Conservation (phyloP, 2,329 filamentous ascomycete genomes). For the Alternaria panax region DNA sequence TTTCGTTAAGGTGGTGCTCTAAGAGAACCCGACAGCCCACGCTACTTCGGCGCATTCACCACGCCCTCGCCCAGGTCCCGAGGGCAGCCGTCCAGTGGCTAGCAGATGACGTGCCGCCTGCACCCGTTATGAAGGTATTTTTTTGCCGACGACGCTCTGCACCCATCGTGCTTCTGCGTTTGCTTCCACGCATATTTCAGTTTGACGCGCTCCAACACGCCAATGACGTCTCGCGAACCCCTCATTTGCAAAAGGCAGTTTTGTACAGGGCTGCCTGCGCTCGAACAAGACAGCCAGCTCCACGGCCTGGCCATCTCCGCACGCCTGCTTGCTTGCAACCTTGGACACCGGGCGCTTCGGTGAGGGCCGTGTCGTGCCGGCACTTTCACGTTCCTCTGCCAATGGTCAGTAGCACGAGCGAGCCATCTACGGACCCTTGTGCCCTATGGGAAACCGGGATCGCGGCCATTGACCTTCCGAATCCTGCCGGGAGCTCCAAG, state of each 20-base stretch:
- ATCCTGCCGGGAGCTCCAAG: conserved; percentile 23
- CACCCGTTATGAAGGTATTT: neutral
- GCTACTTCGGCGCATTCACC: conserved; percentile 24
- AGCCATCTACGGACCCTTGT: conserved; percentile 22
- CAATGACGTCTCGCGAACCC: conserved; percentile 28
- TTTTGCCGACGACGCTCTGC: neutral
- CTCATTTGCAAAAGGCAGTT: conserved; percentile 11
- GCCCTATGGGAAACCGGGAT: conserved; percentile 31
- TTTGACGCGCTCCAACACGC: conserved; percentile 17
- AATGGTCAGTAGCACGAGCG: conserved; percentile 21
- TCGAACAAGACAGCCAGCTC: neutral
- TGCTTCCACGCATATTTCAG: conserved; percentile 11
- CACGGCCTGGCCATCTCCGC: neutral
- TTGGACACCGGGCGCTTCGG: conserved; percentile 25
- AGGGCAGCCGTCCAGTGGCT: conserved; percentile 21
- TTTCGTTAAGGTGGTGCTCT: conserved; percentile 25
- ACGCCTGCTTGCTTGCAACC: conserved; percentile 3
- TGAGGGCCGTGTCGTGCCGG: conserved; percentile 20
- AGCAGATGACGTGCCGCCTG: conserved; percentile 3
- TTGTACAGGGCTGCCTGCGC: conserved; percentile 4
- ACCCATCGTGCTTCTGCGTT: conserved; percentile 3
- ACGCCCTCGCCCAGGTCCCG: conserved; percentile 17
- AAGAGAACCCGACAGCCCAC: conserved; percentile 22
- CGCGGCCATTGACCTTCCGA: conserved; percentile 27
- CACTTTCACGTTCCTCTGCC: conserved; percentile 14